Evolutionary conservation across 495 filamentous ascomycete species (phyloP).

Genomic region (Penicillium coprophilum): DNA sequence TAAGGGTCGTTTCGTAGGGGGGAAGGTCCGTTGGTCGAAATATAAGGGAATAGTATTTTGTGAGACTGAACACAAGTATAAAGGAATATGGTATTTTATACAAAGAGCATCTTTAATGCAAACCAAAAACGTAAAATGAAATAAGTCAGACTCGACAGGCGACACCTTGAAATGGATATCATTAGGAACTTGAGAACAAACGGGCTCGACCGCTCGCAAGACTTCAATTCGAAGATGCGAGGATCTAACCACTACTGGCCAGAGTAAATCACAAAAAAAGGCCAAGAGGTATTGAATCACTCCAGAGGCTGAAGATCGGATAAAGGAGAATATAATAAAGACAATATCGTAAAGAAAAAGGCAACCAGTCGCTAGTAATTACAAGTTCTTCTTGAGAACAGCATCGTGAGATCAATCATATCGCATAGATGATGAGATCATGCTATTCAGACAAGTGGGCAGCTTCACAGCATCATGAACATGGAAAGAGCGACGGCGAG

Average conservation of each 20-base stretch:
- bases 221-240: neutral
- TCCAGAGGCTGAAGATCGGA: neutral
- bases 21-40: neutral
- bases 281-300: conserved; percentile 11
- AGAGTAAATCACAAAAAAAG: conserved; percentile 10
- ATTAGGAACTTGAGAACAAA: conserved; percentile 4
- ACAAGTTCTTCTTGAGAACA: conserved; percentile 4
- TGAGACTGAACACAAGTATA: neutral
- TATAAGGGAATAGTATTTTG: neutral
- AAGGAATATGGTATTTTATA: neutral
- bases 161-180: neutral
- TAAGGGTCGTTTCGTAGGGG: no score
- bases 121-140: neutral
- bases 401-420: conserved; percentile 15
- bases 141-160: neutral
- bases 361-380: neutral
- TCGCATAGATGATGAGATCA: conserved; percentile 7
- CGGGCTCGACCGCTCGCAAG: neutral
- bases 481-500: conserved; percentile 15
- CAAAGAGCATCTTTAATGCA: neutral
- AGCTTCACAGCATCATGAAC: conserved; percentile 14
- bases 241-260: conserved; percentile 3
- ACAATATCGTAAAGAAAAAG: conserved; percentile 3
- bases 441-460: conserved; percentile 1
- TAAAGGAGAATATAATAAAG: conserved; percentile 8